These are phyloP conservation scores for Sugiyamaella sp. DNA, from an alignment of 1,139 yeast genomes.

Conservation along the genomic window DNA sequence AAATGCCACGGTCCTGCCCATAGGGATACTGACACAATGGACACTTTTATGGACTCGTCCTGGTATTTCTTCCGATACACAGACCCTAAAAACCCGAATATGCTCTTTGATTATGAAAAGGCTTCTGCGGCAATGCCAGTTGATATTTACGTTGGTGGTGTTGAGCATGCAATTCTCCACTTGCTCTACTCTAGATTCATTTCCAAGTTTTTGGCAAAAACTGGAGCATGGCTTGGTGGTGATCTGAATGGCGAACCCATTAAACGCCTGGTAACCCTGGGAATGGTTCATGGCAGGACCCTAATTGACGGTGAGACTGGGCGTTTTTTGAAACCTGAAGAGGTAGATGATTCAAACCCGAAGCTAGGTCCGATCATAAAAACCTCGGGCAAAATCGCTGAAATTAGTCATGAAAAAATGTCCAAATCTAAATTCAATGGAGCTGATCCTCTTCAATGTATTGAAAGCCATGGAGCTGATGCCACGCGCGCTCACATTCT, in stretches of 20 bases:
- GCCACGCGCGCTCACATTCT: conserved; percentile 90
- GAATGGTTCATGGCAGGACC: conserved; percentile 97
- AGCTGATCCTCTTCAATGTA: conserved; percentile 82
- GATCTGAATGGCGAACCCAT: conserved; percentile 74
- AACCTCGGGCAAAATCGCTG: conserved; percentile 55
- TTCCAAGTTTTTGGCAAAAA: conserved; percentile 71
- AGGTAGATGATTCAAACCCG: conserved; percentile 50
- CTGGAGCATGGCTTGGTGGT: conserved; percentile 60
- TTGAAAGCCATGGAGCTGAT: conserved; percentile 85
- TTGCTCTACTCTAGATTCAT: conserved; percentile 82
- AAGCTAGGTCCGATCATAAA: conserved; percentile 51
- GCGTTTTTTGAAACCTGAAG: conserved; percentile 75
- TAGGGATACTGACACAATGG: conserved; percentile 98
- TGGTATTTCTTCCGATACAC: conserved; percentile 91
- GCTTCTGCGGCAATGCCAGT: conserved; percentile 73
- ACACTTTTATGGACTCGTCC: conserved; percentile 95
- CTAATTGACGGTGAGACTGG: conserved; percentile 72
- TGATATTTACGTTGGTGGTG: conserved; percentile 90
- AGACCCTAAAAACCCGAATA: conserved; percentile 63
- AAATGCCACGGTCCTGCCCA: conserved; percentile 73
- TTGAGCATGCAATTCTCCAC: conserved; percentile 95
- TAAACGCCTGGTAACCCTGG: conserved; percentile 80
- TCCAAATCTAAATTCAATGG: conserved; percentile 95
- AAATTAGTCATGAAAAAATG: conserved; percentile 81
- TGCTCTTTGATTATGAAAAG: conserved; percentile 56